These are phyloP conservation scores for Amanita muscaria DNA, from an alignment of 768 basidiomycete genomes.

Conservation along the genomic window DNA sequence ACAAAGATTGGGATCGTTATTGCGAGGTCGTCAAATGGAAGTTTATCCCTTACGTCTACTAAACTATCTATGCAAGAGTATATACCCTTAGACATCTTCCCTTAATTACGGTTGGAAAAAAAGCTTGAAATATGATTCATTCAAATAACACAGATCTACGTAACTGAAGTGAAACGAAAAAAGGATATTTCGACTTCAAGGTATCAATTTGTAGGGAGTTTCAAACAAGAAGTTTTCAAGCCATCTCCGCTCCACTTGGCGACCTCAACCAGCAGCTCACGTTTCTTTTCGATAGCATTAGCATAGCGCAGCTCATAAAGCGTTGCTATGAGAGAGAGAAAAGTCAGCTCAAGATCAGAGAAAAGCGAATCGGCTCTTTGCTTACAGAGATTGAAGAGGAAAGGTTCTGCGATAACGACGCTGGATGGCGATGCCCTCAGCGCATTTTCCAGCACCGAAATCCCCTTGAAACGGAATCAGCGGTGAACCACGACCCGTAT, in stretches of 20 bases:
- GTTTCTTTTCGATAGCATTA: conserved; percentile 67
- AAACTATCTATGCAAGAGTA: conserved; percentile 4
- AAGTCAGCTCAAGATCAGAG: too few relatives aligned
- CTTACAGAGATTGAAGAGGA: conserved; percentile 79
- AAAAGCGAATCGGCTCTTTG: conserved; percentile 3
- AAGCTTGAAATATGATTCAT: too few relatives aligned
- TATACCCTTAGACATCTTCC: background rate
- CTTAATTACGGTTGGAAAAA: too few relatives aligned
- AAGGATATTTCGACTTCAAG: background rate
- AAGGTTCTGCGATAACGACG: conserved; percentile 71
- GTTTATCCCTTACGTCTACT: conserved; percentile 86
- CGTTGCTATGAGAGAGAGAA: conserved; percentile 49
- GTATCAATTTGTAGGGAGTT: background rate
- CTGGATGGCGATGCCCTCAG: conserved; percentile 58
- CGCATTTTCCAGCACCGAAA: conserved; percentile 57
- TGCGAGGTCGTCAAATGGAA: conserved; percentile 83
- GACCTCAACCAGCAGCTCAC: conserved; percentile 62
- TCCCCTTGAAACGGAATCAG: conserved; percentile 37
- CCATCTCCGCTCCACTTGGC: conserved; percentile 87
- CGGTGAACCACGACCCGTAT: background rate
- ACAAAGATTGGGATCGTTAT: conserved; percentile 90
- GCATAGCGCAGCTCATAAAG: conserved; percentile 75
- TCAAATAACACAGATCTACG: too few relatives aligned
- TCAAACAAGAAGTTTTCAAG: conserved; percentile 35
- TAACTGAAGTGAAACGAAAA: too few relatives aligned